A percentile compares a stretch with the other conserved stretches of the same genome.
Evolutionary conservation across 306 rosid genomes (phyloP).

Genomic region (Cucurbita argyrosperma): DNA sequence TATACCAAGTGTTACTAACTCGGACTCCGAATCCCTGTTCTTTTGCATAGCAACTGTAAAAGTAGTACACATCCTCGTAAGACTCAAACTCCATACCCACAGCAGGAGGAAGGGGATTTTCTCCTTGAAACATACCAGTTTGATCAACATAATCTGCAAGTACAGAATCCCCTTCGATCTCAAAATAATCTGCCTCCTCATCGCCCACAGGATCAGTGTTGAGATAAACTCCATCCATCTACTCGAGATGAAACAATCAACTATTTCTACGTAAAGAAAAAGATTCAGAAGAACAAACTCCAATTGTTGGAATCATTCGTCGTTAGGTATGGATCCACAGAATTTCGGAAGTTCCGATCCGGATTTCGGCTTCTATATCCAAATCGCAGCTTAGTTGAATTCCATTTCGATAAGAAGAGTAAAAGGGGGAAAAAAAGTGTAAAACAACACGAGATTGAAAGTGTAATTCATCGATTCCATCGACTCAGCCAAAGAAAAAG

Average conservation of each 20-base stretch:
- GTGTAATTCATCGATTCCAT: not conserved
- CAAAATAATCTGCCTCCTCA: constrained; percentile 41
- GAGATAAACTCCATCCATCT: constrained; percentile 61
- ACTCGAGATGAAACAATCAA: not conserved
- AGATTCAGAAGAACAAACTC: not conserved
- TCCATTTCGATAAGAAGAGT: not conserved
- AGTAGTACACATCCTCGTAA: constrained; percentile 59
- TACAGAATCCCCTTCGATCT: constrained; percentile 39
- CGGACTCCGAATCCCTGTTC: constrained; percentile 71
- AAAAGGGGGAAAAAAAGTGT: too few relatives aligned
- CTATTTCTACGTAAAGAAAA: not conserved
- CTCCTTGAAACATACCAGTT: constrained; percentile 34
- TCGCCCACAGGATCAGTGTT: constrained; percentile 46
- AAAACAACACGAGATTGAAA: not conserved
- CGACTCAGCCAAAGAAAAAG: not conserved
- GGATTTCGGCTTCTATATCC: not conserved
- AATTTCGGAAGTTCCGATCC: not conserved
- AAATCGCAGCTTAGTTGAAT: not conserved
- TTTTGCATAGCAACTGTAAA: constrained; percentile 63
- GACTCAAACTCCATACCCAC: constrained; percentile 73
- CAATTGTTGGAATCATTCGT: not conserved
- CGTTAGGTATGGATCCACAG: not conserved
- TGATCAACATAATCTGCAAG: constrained; percentile 35
- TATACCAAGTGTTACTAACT: constrained; percentile 64
- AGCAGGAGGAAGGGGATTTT: constrained; percentile 48